Base-by-base conservation (phyloP, 371 early-diverging fungal genomes). In the Basidiobolus meristosporus region DNA sequence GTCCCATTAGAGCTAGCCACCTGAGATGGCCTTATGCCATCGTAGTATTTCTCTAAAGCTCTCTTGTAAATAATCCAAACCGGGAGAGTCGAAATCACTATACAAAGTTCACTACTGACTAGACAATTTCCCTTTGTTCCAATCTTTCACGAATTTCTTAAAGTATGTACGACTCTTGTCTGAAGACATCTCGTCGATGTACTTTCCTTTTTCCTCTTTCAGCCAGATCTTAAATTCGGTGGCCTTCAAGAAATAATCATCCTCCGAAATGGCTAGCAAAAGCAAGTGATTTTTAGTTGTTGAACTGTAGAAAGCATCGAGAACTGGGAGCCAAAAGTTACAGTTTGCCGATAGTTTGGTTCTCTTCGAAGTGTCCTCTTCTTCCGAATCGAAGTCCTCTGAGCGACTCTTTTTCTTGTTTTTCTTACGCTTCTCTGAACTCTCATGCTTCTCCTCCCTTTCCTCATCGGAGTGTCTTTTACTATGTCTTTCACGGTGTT, bases 201-300 rank as follows among this genome's bases (percentile, higher is more conserved):
- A 83, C 44, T 63, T 59, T 38, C 65, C 61, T 51, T 82, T 82
- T 26, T 68, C 47, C 43, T 82, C 74, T 21, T 59, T 64, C 23
- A 90, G 59, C 90, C 90, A 90, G 11, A 80, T 46, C 1, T 79
- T 61, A 48, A 87, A 87, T 39, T 82, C 78, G n/a, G 68, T 60
- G 16, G 80, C 65, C 32, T 78, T 76, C 32, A 60, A 59, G 52
- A 61, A 85, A 47, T 82, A 87, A 53, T 82, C 82, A 19, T 82
- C 82, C 22, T 65, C 67, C 7, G 63, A 44, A 31, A 77, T 72
- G 29, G 58, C 45, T 45, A 21, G 39, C 6, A 23, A 30, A 9
- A 26, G 9, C 3, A 3, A 26, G 9, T 26, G 26, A 26, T 26
- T 26, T 40, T 29, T 31, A 31, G 41, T 15, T 19, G 21, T 32